phyloP scores from a whole-genome alignment of 441 rosid genomes.

The Dalechampia spathulata region DNA sequence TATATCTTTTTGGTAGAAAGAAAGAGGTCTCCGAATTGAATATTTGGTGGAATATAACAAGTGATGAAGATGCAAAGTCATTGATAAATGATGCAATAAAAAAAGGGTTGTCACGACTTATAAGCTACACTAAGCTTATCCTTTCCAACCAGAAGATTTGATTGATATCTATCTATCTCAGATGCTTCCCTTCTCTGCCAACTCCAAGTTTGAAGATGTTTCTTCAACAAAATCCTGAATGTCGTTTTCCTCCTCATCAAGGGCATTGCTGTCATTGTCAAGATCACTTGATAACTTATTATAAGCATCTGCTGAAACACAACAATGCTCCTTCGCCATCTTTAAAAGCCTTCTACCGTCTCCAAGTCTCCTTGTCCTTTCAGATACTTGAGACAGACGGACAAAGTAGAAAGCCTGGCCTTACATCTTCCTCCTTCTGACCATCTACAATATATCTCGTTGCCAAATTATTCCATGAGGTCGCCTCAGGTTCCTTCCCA shows the following conservation, averaged over 20 bases:
- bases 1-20: too few species aligned
- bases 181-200: conserved; percentile 1
- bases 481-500: conserved; percentile 25
- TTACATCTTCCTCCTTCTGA: conserved; percentile 25
- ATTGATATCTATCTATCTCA: too few species aligned
- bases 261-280: background rate
- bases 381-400: conserved; percentile 25
- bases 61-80: too few species aligned
- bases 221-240: background rate
- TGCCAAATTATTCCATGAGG: conserved; percentile 31
- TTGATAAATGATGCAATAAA: too few species aligned
- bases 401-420: conserved; percentile 13
- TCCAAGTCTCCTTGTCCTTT: conserved; percentile 18
- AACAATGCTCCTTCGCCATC: conserved; percentile 1
- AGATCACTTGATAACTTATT: background rate
- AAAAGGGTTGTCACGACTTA: too few species aligned
- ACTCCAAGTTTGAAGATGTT: background rate
- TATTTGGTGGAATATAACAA: too few species aligned
- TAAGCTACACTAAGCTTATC: too few species aligned
- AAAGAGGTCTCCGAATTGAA: too few species aligned
- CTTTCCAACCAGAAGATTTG: too few species aligned
- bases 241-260: conserved; percentile 8
- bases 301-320: background rate
- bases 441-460: conserved; percentile 14
- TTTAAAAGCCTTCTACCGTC: conserved; percentile 24